phyloP scores from a whole-genome alignment of 768 basidiomycete genomes.

The Omphalotus guepiniiformis region DNA sequence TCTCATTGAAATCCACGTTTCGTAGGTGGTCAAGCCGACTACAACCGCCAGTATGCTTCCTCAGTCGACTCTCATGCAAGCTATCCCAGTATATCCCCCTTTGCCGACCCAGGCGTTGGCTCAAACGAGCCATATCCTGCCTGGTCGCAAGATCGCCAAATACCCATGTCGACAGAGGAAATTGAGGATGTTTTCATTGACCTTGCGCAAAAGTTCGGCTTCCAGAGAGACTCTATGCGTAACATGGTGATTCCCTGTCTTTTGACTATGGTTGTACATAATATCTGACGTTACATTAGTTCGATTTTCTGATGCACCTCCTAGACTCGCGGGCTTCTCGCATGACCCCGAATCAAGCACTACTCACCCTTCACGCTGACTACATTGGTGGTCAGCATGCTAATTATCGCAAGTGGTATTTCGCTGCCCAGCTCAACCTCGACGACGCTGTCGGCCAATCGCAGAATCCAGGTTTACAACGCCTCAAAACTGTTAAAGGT shows the following conservation, averaged over 20 bases:
- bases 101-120: constrained; percentile 49
- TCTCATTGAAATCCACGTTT: constrained; percentile 20
- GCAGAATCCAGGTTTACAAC: constrained; percentile 89
- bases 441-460: constrained; percentile 97
- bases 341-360: constrained; percentile 94
- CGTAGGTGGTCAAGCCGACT: constrained; percentile 28
- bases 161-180: constrained; percentile 96
- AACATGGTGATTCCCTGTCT: constrained; percentile 61
- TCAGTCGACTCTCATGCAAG: constrained; percentile 62
- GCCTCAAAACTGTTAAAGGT: constrained; percentile 79
- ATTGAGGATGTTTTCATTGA: constrained; percentile 99
- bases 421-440: constrained; percentile 97
- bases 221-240: constrained; percentile 93
- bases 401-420: constrained; percentile 99
- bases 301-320: constrained; percentile 96
- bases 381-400: constrained; percentile 99
- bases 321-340: constrained; percentile 98
- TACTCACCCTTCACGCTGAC: constrained; percentile 95
- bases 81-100: constrained; percentile 54
- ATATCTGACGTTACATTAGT: constrained; percentile 41
- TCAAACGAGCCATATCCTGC: constrained; percentile 82
- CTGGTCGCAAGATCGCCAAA: constrained; percentile 89
- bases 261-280: constrained; percentile 5
- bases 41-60: constrained; percentile 44
- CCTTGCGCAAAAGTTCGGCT: constrained; percentile 97